These are phyloP conservation scores for Inga oerstediana DNA, from an alignment of 306 rosid genomes.

Conservation along the genomic window DNA sequence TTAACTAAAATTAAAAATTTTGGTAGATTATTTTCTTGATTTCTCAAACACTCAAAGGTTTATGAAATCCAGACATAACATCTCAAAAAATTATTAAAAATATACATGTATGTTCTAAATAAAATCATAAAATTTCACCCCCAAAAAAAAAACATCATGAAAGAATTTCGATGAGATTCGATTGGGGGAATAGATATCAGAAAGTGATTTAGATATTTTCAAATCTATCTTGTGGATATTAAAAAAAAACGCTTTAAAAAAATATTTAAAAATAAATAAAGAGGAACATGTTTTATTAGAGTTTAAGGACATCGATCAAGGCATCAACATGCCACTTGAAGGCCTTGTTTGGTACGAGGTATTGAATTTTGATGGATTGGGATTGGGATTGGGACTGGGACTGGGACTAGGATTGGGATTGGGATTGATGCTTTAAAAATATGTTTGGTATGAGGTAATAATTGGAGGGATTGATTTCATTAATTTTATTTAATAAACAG, in stretches of 20 bases:
- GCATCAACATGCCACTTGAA: constrained; percentile 19
- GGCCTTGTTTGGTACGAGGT: no score
- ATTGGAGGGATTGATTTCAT: no score
- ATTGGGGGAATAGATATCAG: neutral
- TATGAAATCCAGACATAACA: neutral
- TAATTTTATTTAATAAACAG: no score
- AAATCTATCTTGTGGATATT: neutral
- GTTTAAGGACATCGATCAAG: constrained; percentile 2
- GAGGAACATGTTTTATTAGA: neutral
- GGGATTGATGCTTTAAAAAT: no score
- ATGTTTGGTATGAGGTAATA: no score
- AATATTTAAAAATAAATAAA: neutral
- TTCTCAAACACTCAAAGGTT: neutral
- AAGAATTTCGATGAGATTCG: neutral
- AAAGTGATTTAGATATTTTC: neutral
- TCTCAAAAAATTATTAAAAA: neutral
- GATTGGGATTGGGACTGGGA: no score
- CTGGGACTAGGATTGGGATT: no score
- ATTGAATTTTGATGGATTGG: no score
- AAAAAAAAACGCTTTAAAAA: neutral
- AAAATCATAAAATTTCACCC: no score
- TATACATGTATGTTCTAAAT: neutral
- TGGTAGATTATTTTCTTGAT: neutral
- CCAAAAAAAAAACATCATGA: neutral
- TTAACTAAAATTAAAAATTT: neutral